phyloP scores from a whole-genome alignment of 129 eudicot genomes.

The Flaveria sonorensis region DNA sequence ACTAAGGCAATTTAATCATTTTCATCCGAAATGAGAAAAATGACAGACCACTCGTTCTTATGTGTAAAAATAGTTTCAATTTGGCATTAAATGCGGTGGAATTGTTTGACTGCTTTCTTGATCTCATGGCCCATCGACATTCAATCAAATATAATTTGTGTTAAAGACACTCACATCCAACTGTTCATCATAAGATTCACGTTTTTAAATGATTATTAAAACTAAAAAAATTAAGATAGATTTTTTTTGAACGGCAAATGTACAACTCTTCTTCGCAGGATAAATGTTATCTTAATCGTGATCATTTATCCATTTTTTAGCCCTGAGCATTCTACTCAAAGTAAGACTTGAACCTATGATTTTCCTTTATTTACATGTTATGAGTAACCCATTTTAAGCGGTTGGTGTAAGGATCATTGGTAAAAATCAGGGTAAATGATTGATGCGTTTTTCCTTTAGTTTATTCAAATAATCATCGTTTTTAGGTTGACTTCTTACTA shows the following conservation, averaged over 20 bases:
- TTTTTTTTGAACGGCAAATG: not conserved
- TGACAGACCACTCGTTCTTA: not conserved
- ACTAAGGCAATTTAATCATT: not conserved
- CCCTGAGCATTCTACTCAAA: no score
- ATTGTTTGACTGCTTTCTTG: conserved; percentile 5
- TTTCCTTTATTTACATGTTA: no score
- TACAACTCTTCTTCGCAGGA: no score
- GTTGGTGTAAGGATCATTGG: no score
- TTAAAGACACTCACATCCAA: conserved; percentile 1
- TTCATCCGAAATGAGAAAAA: not conserved
- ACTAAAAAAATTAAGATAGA: not conserved
- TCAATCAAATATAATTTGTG: conserved; percentile 2
- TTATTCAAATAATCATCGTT: no score
- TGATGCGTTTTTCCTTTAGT: no score
- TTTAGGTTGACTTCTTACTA: no score
- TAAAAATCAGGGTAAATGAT: no score
- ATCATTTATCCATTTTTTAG: no score
- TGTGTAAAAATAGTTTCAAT: not conserved
- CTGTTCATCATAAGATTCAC: not conserved
- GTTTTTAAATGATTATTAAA: not conserved
- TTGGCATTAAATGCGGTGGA: conserved; percentile 17
- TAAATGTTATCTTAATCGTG: no score
- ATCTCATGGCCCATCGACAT: not conserved
- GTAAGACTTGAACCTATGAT: no score
- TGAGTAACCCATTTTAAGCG: no score